These are phyloP conservation scores for Uncinocarpus reesii DNA, from an alignment of 2,329 filamentous ascomycete genomes.

Conservation along the genomic window DNA sequence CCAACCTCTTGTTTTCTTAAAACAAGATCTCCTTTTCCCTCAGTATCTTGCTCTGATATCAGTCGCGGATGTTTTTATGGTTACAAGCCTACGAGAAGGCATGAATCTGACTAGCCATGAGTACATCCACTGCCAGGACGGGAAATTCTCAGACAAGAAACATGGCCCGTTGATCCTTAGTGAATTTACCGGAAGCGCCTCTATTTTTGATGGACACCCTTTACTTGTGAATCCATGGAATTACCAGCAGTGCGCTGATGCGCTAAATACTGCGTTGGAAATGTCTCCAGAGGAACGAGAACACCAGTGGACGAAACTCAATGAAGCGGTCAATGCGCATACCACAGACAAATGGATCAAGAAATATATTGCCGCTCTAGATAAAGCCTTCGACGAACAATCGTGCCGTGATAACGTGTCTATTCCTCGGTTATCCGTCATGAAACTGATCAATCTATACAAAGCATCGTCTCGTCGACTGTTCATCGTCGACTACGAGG, in stretches of 20 bases:
- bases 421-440: slow-evolving; percentile 71
- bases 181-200: slow-evolving; percentile 87
- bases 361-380: slow-evolving; percentile 60
- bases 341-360: slow-evolving; percentile 80
- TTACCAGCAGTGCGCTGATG: slow-evolving; percentile 75
- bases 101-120: slow-evolving; percentile 97
- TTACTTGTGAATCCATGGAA: slow-evolving; percentile 93
- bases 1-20: slow-evolving; percentile 83
- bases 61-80: slow-evolving; percentile 83
- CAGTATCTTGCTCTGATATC: slow-evolving; percentile 89
- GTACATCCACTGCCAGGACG: slow-evolving; percentile 87
- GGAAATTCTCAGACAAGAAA: slow-evolving; percentile 60
- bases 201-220: slow-evolving; percentile 69
- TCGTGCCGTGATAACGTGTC: slow-evolving; percentile 73
- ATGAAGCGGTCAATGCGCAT: slow-evolving; percentile 63
- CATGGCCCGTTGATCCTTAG: slow-evolving; percentile 83
- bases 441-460: slow-evolving; percentile 56
- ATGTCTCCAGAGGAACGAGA: slow-evolving; percentile 68
- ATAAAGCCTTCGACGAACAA: slow-evolving; percentile 72
- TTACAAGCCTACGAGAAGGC: slow-evolving; percentile 87
- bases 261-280: slow-evolving; percentile 71
- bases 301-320: slow-evolving; percentile 61
- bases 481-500: slow-evolving; percentile 89
- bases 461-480: slow-evolving; percentile 56
- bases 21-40: slow-evolving; percentile 85